These are phyloP conservation scores for Huntiella moniliformis DNA, from an alignment of 2,329 filamentous ascomycete genomes.

Conservation along the genomic window DNA sequence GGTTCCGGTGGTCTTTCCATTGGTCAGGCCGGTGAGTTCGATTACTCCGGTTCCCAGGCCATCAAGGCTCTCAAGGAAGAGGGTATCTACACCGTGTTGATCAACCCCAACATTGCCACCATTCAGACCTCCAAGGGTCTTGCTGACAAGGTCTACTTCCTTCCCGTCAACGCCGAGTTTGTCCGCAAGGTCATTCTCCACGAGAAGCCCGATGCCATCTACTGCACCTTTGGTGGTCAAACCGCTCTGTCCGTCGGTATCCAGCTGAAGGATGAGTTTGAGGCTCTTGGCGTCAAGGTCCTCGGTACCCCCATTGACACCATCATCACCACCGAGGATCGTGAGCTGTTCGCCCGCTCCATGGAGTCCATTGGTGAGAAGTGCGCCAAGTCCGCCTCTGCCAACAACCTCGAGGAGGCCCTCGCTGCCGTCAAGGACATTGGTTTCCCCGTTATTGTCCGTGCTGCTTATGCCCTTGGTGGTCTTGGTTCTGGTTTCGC, in stretches of 20 bases:
- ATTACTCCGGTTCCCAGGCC: constrained; percentile 94
- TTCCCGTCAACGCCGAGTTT: constrained; percentile 91
- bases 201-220: constrained; percentile 89
- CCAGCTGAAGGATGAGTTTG: constrained; percentile 92
- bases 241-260: constrained; percentile 95
- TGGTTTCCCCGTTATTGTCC: constrained; percentile 90
- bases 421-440: constrained; percentile 77
- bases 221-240: constrained; percentile 93
- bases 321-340: constrained; percentile 95
- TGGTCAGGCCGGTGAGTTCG: constrained; percentile 94
- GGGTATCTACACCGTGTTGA: constrained; percentile 91
- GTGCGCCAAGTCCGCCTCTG: constrained; percentile 91
- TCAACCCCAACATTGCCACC: constrained; percentile 98
- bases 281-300: constrained; percentile 77
- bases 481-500: constrained; percentile 92
- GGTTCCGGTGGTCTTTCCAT: constrained; percentile 92
- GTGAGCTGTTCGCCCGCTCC: constrained; percentile 89
- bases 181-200: constrained; percentile 94
- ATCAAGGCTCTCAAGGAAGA: constrained; percentile 98
- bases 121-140: constrained; percentile 97
- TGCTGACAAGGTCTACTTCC: constrained; percentile 96
- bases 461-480: constrained; percentile 88
- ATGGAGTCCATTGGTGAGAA: constrained; percentile 98
- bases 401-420: constrained; percentile 73
- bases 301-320: constrained; percentile 93